Evolutionary conservation across 495 filamentous ascomycete genomes (phyloP), one percentile per base, ranked within the genome.

Genomic region (Astrothelium subdiscretum): DNA sequence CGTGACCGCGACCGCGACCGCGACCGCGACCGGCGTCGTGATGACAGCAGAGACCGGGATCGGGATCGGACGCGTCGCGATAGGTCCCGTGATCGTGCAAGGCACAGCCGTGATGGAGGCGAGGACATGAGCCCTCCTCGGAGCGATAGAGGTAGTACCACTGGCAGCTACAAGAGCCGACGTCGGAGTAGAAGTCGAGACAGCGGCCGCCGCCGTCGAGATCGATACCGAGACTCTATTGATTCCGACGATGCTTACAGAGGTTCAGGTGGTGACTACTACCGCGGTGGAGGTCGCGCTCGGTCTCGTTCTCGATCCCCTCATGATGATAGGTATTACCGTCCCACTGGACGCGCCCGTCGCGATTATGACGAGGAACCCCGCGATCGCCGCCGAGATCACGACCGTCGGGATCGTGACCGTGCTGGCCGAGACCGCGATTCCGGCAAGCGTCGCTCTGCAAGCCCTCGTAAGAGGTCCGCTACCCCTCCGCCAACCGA

Each of bases 141-240:
- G n/a, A n/a, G 89, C 77, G 91, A 95, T 66, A 81, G 87, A 72
- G 90, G 88, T 72, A 87, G 85, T 78, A 85, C 85, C 79, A 83
- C 85, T 78, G 85, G 84, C 70, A 91, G 90, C 76, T 83, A 89
- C 78, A 87, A 84, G 81, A 90, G 86, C 82, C 88, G 87, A 78
- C 85, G 85, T 74, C 82, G 88, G 78, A 90, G 87, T 77, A 81
- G 86, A 74, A 92, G 87, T 72, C 86, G 87, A 72, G 89, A 88
- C 68, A 83, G 87, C 75, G 88, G 90, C 64, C 83, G 85, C 66
- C 87, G 85, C 80, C 88, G 88, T 69, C 90, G 89, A 75, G 81
- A 91, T 73, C 65, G 62, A 4, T 62, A 63, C 26, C 87, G 89
- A 76, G 81, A 84, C 62, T 78, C 80, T 61, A 32, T 38, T 29